Base-by-base conservation (phyloP, 2,329 filamentous ascomycete genomes). In the Leptodontidium sp. region DNA sequence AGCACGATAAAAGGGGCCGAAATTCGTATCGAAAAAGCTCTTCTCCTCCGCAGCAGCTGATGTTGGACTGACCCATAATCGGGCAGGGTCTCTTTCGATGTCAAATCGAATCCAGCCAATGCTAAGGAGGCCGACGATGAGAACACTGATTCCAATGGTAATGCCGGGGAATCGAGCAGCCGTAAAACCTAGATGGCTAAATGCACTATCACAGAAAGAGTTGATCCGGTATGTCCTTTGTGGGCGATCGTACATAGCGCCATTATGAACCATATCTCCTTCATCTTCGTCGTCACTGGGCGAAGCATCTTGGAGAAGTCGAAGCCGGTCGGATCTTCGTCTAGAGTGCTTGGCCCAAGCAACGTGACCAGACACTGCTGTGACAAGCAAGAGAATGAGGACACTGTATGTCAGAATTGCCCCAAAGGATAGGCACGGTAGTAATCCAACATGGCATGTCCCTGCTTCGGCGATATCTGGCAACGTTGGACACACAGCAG, bases 201-300 rank as follows among this genome's bases (percentile, higher is more conserved):
- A 99, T 4, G 91, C 85, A 49, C 84, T 86, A 76, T 97, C 94
- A 71, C 93, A 93, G 78, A 90, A 87, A 2, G 90, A 92, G 75
- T 99, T 98, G 73, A 98, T 82, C 73, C 86, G 87, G 79, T 99
- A 99, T 64, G 91, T 88, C 71, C 88, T 90, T 17, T 91, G 91
- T 0, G 93, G 93, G 14, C 90, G 87, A 74, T 97, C 93, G 49
- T 93, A 85, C 83, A 94, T 90, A 49, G 91, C 91, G 21, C 88
- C 87, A 64, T 90, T 91, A 73, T 92, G 88, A 3, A 96, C 88
- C 64, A 94, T 86, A 70, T 97, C 93, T 1, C 92, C 94, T 77
- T 98, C 95, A 70, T 98, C 95, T 72, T 99, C 96, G 68, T 98
- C 94, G 72, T 98, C 95, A 76, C 93, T 97, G 9, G 90, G 90